These are phyloP conservation scores for Gossypium sturtianum DNA, from an alignment of 345 rosid genomes.

Conservation along the genomic window DNA sequence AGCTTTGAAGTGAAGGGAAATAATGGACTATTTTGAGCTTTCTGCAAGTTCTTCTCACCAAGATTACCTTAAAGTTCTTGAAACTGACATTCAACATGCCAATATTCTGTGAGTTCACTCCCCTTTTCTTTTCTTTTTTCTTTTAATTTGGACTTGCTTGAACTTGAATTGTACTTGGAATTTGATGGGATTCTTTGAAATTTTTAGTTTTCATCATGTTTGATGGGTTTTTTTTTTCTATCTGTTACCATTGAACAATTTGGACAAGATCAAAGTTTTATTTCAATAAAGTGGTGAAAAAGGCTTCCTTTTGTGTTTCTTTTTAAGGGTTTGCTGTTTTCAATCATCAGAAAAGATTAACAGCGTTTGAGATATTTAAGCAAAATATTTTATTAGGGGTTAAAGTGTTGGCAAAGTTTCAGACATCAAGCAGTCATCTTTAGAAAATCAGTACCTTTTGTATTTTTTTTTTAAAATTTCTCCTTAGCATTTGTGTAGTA, in stretches of 20 bases:
- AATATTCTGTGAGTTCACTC: slow-evolving; percentile 68
- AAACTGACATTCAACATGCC: slow-evolving; percentile 85
- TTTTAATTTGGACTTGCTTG: neutral
- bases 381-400: too few species aligned
- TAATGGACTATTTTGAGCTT: slow-evolving; percentile 10
- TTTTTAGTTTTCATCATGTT: neutral
- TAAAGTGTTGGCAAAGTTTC: too few species aligned
- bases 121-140: slow-evolving; percentile 5
- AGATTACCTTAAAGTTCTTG: slow-evolving; percentile 73
- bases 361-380: too few species aligned
- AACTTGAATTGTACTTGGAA: neutral
- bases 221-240: neutral
- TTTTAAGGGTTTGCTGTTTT: neutral
- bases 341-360: too few species aligned
- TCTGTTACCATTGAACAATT: neutral
- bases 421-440: too few species aligned
- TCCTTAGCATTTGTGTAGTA: too few species aligned
- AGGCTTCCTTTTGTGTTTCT: neutral
- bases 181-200: neutral
- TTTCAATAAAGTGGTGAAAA: too few species aligned
- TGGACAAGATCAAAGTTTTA: neutral
- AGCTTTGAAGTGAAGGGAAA: neutral
- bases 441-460: neutral
- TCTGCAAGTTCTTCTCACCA: slow-evolving; percentile 45
- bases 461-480: neutral